phyloP scores from a whole-genome alignment of 352 stramenopile species.

The Bremia lactucae region DNA sequence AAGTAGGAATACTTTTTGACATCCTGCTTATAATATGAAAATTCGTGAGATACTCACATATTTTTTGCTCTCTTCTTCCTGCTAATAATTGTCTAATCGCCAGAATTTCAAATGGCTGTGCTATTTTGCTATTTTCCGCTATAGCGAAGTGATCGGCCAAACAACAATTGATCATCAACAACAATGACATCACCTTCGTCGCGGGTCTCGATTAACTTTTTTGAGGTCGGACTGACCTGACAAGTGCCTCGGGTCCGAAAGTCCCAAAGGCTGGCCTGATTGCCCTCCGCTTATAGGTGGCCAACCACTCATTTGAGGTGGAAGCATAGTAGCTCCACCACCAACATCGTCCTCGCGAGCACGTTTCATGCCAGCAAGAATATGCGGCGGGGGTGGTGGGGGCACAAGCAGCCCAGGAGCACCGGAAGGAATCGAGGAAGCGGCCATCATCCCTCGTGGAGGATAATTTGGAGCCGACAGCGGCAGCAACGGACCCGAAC shows the following conservation, averaged over 20 bases:
- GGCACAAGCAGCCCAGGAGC: constrained; percentile 18
- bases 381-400: constrained; percentile 34
- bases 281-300: constrained; percentile 7
- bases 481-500: constrained; percentile 5
- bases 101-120: not conserved
- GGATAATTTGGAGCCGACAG: constrained; percentile 13
- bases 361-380: constrained; percentile 37
- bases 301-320: constrained; percentile 16
- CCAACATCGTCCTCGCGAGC: constrained; percentile 21
- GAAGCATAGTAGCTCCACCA: constrained; percentile 4
- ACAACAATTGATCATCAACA: not conserved
- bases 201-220: constrained; percentile 19
- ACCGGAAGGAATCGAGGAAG: constrained; percentile 15
- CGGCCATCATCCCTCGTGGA: constrained; percentile 24
- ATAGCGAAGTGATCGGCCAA: not conserved
- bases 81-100: too few relatives aligned
- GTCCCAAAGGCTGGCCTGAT: constrained; percentile 6
- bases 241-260: constrained; percentile 3
- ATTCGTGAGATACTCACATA: too few relatives aligned
- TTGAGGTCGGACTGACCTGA: constrained; percentile 17
- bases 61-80: too few relatives aligned
- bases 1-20: too few relatives aligned
- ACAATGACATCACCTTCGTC: constrained; percentile 12
- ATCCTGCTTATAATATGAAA: too few relatives aligned
- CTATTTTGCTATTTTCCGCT: not conserved